These are phyloP conservation scores for Gamsiella multidivaricata DNA, from an alignment of 192 early-diverging fungal genomes.

Conservation along the genomic window DNA sequence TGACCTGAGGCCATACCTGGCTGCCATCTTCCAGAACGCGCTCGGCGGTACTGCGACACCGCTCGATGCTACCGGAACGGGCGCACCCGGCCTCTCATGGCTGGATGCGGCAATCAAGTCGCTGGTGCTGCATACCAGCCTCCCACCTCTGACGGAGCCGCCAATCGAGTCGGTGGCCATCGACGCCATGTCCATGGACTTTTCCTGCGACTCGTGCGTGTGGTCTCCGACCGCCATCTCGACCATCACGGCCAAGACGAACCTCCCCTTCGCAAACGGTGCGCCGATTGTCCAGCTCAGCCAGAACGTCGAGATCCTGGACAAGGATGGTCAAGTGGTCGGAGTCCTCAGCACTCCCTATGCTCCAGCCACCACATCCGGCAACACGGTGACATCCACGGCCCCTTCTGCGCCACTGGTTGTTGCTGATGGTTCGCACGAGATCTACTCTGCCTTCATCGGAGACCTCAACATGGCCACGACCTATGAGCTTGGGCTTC, in stretches of 20 bases:
- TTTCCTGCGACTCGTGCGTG: conserved; percentile 31
- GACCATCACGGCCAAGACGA: conserved; percentile 55
- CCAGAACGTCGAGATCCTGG: conserved; percentile 57
- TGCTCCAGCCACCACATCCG: conserved; percentile 35
- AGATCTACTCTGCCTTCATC: conserved; percentile 58
- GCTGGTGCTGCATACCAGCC: conserved; percentile 7
- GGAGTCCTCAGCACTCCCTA: conserved; percentile 24
- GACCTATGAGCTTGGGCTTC: conserved; percentile 51
- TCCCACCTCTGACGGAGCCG: conserved; percentile 2
- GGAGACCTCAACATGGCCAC: conserved; percentile 48
- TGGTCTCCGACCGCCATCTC: conserved; percentile 56
- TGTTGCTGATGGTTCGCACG: conserved; percentile 47
- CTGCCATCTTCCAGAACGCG: conserved; percentile 24
- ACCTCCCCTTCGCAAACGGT: conserved; percentile 66
- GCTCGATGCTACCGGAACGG: conserved; percentile 5
- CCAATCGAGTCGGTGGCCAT: conserved; percentile 58
- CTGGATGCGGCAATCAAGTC: conserved; percentile 40
- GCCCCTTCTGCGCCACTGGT: conserved; percentile 37
- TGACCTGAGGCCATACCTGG: conserved; percentile 10
- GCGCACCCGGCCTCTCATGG: conserved; percentile 38
- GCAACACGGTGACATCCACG: conserved; percentile 54
- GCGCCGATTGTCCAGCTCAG: conserved; percentile 58
- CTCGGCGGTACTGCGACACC: conserved; percentile 8
- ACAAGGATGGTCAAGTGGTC: conserved; percentile 5
- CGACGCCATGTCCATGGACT: conserved; percentile 60